Percentiles rank a stretch among this genome's conserved stretches.
Evolutionary conservation across 441 rosid species (phyloP).

Genomic region (Euphorbia corollata): DNA sequence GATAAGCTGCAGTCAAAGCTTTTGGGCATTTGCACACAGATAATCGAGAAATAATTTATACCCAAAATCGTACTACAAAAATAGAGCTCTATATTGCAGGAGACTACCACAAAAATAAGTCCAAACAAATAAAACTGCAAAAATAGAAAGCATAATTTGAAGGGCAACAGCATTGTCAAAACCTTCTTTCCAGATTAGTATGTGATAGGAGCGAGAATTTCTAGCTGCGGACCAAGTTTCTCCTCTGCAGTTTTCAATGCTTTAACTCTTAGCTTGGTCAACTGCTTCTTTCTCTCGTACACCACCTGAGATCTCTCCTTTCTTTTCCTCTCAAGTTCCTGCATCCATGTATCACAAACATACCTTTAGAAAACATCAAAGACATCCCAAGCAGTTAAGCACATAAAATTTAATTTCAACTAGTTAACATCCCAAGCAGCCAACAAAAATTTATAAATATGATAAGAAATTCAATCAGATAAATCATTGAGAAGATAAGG

Average conservation of each 20-base stretch:
- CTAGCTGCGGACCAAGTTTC: conserved; percentile 69
- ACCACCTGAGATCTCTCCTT: conserved; percentile 63
- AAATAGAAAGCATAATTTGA: conserved; percentile 3
- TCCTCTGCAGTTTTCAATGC: conserved; percentile 74
- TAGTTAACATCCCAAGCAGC: neutral
- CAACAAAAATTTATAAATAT: neutral
- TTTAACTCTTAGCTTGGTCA: conserved; percentile 55
- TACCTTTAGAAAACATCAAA: neutral
- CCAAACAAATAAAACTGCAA: neutral
- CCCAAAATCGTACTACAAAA: neutral
- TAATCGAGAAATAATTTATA: neutral
- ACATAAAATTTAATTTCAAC: neutral
- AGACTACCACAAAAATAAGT: conserved; percentile 10
- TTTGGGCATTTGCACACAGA: neutral
- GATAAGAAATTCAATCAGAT: neutral
- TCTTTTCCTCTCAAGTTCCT: conserved; percentile 78
- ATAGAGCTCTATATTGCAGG: neutral
- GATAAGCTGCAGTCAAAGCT: no score
- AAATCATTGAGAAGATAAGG: no score
- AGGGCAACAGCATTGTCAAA: conserved; percentile 3
- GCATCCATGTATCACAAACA: neutral
- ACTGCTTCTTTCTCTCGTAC: conserved; percentile 76
- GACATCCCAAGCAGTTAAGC: neutral
- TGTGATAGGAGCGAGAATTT: conserved; percentile 55
- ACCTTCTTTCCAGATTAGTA: conserved; percentile 33